Evolutionary conservation across 2,329 filamentous ascomycete species (phyloP), one percentile per base, ranked within the genome.

Genomic region (Setomelanomma holmii): DNA sequence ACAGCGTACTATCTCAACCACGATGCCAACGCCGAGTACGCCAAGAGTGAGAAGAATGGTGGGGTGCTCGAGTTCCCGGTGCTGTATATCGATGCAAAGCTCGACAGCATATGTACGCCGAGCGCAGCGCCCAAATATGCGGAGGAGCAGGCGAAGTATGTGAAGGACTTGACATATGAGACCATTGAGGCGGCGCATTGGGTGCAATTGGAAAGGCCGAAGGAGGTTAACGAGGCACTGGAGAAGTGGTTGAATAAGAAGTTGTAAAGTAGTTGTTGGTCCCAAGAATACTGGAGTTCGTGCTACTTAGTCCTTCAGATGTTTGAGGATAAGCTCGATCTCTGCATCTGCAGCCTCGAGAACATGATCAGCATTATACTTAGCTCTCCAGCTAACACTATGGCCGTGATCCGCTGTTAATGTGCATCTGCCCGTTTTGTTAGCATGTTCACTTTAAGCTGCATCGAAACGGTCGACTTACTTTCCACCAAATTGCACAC

Each of bases 381-480:
- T 49, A 1, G 81, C 70, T 46, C 68, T 75, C 81, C 81, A 84
- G 0, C 79, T 80, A 34, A 84, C 67, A 17, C 69, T 59, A 16
- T 56, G 61, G 1, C 77, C 80, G 44, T 76, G 73, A 3, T 70
- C 68, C 0, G 80, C 70, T 4, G 73, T 76, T 19, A 81, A 76
- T 0, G 74, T 76, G 53, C 79, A 82, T 5, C 78, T 79, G 42
- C 14, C 45, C 27, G 4, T 21, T 11, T 2, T 14, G 27, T 62
- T 22, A 61, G 49, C 45, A 42, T 24, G 23, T 10, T 2, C 4
- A 42, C n/a, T n/a, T n/a, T n/a, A n/a, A 36, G 3, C 5, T 36
- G 34, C 11, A 36, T 36, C 4, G 34, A 36, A 11, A 30, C 6
- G 12, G 24, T 16, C 40, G 5, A 64, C 76, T 67, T 66, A 82